These are phyloP conservation scores for Coffea humblotiana DNA, from an alignment of 305 asterid genomes.

Conservation along the genomic window DNA sequence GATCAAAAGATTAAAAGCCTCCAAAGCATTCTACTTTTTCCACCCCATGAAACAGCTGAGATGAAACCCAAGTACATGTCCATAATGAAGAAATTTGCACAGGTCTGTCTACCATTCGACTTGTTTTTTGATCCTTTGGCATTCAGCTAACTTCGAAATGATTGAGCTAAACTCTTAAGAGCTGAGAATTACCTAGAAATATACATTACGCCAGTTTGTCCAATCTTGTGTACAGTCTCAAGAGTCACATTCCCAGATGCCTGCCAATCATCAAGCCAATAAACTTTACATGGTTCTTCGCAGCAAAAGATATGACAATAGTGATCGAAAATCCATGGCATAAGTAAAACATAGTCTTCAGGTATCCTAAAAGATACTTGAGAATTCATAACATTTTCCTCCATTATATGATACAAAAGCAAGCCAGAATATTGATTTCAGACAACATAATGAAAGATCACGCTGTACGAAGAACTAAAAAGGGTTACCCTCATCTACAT, in stretches of 20 bases:
- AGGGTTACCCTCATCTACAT: neutral
- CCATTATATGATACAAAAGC: neutral
- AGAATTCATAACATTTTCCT: neutral
- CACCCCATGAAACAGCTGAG: neutral
- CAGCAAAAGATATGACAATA: neutral
- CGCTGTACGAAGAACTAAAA: neutral
- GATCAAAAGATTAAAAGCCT: neutral
- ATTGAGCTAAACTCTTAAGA: neutral
- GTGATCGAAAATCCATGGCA: neutral
- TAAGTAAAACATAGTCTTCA: neutral
- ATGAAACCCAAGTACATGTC: neutral
- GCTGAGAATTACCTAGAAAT: constrained; percentile 67
- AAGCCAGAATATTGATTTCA: neutral
- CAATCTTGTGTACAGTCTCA: constrained; percentile 82
- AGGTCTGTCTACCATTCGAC: neutral
- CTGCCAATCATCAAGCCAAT: constrained; percentile 43
- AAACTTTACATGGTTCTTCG: neutral
- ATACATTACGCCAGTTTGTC: constrained; percentile 90
- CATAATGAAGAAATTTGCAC: neutral
- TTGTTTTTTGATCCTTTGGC: neutral
- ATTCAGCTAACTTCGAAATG: neutral
- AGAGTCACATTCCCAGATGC: constrained; percentile 98
- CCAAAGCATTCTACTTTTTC: neutral
- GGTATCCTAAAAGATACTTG: neutral
- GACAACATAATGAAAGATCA: neutral